These are phyloP conservation scores for Ilex asprella DNA, from an alignment of 257 asterid genomes.

Conservation along the genomic window DNA sequence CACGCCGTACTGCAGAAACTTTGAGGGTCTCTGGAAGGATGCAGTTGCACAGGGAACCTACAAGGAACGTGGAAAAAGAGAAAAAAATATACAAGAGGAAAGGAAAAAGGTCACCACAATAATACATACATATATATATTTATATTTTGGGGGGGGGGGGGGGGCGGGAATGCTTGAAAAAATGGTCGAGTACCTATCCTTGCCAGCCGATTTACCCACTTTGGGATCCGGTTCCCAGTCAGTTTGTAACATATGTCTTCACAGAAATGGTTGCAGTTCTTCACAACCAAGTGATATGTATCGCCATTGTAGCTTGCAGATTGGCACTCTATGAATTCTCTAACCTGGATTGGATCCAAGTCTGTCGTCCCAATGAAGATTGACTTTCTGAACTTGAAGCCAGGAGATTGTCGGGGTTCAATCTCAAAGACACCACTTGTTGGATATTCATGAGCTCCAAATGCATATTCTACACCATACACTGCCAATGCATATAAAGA, in stretches of 20 bases:
- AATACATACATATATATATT: no score
- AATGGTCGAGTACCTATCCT: constrained; percentile 41
- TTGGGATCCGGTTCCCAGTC: constrained; percentile 67
- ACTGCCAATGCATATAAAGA: constrained; percentile 30
- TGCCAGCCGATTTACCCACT: constrained; percentile 91
- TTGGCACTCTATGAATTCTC: constrained; percentile 67
- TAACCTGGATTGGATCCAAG: constrained; percentile 51
- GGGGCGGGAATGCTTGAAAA: no score
- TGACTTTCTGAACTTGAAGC: constrained; percentile 70
- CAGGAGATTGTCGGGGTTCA: constrained; percentile 82
- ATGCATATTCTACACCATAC: constrained; percentile 74
- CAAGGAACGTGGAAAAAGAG: neutral
- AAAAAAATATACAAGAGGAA: neutral
- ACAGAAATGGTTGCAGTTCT: constrained; percentile 89
- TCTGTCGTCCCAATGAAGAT: constrained; percentile 61
- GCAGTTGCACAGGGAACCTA: constrained; percentile 74
- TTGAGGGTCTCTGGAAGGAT: constrained; percentile 59
- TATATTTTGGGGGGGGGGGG: no score
- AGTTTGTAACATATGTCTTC: constrained; percentile 70
- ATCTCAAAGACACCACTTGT: constrained; percentile 79
- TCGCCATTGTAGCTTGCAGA: constrained; percentile 56
- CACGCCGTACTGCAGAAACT: constrained; percentile 21
- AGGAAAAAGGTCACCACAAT: neutral
- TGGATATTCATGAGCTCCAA: constrained; percentile 76
- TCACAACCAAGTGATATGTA: constrained; percentile 61